Evolutionary conservation across 148 eudicot species (phyloP).

Genomic region (Dianthus caryophyllus): DNA sequence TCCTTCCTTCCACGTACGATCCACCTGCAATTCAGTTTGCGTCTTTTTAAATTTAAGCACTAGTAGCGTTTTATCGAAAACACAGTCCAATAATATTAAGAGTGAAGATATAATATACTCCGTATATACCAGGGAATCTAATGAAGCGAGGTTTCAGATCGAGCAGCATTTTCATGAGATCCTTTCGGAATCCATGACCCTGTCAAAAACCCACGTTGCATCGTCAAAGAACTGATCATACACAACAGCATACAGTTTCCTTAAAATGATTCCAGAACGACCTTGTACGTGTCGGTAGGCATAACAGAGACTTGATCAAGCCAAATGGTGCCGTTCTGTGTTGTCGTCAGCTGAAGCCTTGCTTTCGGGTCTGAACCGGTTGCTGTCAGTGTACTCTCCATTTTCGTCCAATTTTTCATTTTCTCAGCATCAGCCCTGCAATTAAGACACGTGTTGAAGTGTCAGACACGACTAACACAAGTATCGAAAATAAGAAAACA

Average conservation of each 20-base stretch:
- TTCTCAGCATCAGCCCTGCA: conserved; percentile 37
- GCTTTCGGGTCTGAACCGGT: conserved; percentile 40
- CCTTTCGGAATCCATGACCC: conserved; percentile 88
- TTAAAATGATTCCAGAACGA: neutral
- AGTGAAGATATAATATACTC: too few species aligned
- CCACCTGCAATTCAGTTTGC: conserved; percentile 43
- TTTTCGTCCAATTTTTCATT: conserved; percentile 58
- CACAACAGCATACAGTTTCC: neutral
- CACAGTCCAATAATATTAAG: too few species aligned
- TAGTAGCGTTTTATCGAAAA: too few species aligned
- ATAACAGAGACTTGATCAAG: conserved; percentile 87
- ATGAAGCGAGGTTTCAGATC: conserved; percentile 71
- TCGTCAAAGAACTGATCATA: neutral
- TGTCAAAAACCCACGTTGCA: conserved; percentile 9
- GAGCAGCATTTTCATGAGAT: conserved; percentile 64
- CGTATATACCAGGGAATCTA: conserved; percentile 83
- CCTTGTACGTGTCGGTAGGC: conserved; percentile 76
- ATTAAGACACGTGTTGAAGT: neutral
- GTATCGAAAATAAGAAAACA: neutral
- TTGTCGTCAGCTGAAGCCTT: conserved; percentile 68
- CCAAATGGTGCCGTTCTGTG: conserved; percentile 58
- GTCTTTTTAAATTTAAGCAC: too few species aligned
- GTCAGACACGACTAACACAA: neutral
- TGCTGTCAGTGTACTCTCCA: conserved; percentile 47
- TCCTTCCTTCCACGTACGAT: conserved; percentile 65